Evolutionary conservation across 108 stramenopile species (phyloP).

Genomic region (Pinguiococcus pyrenoidosus): DNA sequence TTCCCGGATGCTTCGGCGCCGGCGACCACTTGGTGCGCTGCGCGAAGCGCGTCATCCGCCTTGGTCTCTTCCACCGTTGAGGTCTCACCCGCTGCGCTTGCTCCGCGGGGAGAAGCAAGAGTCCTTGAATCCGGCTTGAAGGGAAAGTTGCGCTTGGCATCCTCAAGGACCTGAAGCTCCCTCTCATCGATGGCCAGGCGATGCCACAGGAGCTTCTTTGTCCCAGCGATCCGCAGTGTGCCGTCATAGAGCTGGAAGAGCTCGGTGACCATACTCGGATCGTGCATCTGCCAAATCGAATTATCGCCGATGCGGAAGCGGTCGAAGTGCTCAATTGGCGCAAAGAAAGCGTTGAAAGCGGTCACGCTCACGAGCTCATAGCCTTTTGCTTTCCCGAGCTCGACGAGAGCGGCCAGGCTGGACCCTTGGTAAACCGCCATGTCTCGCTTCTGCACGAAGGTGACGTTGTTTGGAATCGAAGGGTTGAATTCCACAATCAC

Average conservation of each 20-base stretch:
- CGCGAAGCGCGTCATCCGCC: too few species aligned
- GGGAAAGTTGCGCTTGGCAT: conserved; percentile 43
- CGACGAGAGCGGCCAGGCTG: conserved; percentile 53
- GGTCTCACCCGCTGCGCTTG: too few species aligned
- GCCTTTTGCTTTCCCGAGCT: conserved; percentile 34
- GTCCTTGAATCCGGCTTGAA: too few species aligned
- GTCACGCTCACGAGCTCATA: conserved; percentile 59
- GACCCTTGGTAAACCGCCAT: conserved; percentile 49
- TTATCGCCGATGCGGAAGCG: conserved; percentile 16
- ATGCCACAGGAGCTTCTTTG: conserved; percentile 63
- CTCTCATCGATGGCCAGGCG: conserved; percentile 44
- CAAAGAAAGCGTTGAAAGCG: conserved; percentile 63
- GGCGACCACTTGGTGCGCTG: too few species aligned
- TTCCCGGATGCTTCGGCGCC: too few species aligned
- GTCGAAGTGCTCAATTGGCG: conserved; percentile 3
- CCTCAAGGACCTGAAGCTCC: conserved; percentile 44
- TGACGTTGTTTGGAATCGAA: conserved; percentile 56
- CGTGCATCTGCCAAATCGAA: conserved; percentile 51
- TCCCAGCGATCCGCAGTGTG: conserved; percentile 52
- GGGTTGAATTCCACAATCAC: conserved; percentile 67
- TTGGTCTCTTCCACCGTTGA: too few species aligned
- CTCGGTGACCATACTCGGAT: conserved; percentile 51
- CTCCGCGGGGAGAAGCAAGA: too few species aligned
- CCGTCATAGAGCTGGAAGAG: conserved; percentile 71
- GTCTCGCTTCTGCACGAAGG: conserved; percentile 49